phyloP scores from a whole-genome alignment of 2,329 filamentous ascomycete genomes.

The Venturia effusa region DNA sequence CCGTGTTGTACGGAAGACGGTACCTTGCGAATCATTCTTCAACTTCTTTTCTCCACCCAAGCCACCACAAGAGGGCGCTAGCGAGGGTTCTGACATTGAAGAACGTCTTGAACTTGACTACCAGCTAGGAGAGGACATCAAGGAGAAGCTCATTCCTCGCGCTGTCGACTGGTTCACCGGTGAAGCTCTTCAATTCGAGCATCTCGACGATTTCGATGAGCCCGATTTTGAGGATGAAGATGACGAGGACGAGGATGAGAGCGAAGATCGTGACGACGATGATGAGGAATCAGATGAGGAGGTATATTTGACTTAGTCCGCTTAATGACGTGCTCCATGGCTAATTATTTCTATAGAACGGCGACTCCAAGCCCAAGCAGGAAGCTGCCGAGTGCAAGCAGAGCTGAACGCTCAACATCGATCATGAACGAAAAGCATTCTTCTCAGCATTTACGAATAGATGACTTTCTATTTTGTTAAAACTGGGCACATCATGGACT shows the following conservation, averaged over 20 bases:
- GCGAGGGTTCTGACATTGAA: slow-evolving; percentile 83
- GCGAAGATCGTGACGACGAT: slow-evolving; percentile 72
- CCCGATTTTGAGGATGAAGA: slow-evolving; percentile 83
- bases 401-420: slow-evolving; percentile 21
- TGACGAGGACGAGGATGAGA: slow-evolving; percentile 80
- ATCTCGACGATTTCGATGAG: slow-evolving; percentile 72
- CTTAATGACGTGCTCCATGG: not conserved
- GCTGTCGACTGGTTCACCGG: slow-evolving; percentile 99
- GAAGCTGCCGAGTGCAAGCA: slow-evolving; percentile 35
- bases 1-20: slow-evolving; percentile 96
- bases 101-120: slow-evolving; percentile 97
- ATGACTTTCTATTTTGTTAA: not conserved
- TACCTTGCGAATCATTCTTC: slow-evolving; percentile 93
- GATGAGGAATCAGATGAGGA: slow-evolving; percentile 30
- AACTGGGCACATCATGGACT: not conserved
- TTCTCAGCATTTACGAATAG: not conserved
- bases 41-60: slow-evolving; percentile 98
- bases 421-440: slow-evolving; percentile 1
- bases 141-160: slow-evolving; percentile 97
- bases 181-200: slow-evolving; percentile 93
- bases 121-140: slow-evolving; percentile 97
- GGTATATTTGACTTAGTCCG: slow-evolving; percentile 16
- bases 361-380: slow-evolving; percentile 33
- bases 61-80: slow-evolving; percentile 63
- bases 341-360: slow-evolving; percentile 19